phyloP scores from a whole-genome alignment of 257 asterid species.

The Nicotiana knightiana region DNA sequence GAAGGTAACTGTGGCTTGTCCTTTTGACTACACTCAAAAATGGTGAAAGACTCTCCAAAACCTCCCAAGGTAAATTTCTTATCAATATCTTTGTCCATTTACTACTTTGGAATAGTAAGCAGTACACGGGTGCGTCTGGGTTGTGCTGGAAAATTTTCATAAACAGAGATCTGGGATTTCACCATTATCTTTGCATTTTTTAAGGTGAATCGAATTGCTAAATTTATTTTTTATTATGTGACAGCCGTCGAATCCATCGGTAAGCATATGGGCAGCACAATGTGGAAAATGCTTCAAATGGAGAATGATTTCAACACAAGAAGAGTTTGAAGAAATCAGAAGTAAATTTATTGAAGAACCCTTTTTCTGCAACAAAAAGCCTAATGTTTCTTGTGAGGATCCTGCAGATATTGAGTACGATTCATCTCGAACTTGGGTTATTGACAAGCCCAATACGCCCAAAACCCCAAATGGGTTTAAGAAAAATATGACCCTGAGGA shows the following conservation, averaged over 20 bases:
- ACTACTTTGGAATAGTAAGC: neutral
- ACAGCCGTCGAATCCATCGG: constrained; percentile 3
- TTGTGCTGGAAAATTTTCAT: neutral
- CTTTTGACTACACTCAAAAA: neutral
- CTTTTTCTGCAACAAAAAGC: constrained; percentile 9
- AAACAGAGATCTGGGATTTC: neutral
- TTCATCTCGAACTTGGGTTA: constrained; percentile 14
- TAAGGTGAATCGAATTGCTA: neutral
- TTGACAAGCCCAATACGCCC: constrained; percentile 13
- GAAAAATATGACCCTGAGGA: constrained; percentile 1
- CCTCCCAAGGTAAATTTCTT: neutral
- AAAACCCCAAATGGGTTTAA: constrained; percentile 20
- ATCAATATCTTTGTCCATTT: neutral
- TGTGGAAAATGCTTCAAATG: constrained; percentile 17
- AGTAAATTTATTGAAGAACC: constrained; percentile 16
- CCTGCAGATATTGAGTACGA: constrained; percentile 10
- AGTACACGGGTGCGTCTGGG: neutral
- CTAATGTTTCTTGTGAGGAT: constrained; percentile 10
- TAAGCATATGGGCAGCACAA: constrained; percentile 12
- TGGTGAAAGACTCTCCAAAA: constrained; percentile 2
- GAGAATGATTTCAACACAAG: constrained; percentile 8
- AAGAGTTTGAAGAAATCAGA: constrained; percentile 17
- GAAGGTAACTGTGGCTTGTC: neutral
- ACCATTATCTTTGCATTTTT: too few species aligned
- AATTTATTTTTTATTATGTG: neutral